Percentiles rank a stretch among this genome's conserved stretches.
Evolutionary conservation across 495 filamentous ascomycete genomes (phyloP).

Genomic region (Sordaria brevicollis): DNA sequence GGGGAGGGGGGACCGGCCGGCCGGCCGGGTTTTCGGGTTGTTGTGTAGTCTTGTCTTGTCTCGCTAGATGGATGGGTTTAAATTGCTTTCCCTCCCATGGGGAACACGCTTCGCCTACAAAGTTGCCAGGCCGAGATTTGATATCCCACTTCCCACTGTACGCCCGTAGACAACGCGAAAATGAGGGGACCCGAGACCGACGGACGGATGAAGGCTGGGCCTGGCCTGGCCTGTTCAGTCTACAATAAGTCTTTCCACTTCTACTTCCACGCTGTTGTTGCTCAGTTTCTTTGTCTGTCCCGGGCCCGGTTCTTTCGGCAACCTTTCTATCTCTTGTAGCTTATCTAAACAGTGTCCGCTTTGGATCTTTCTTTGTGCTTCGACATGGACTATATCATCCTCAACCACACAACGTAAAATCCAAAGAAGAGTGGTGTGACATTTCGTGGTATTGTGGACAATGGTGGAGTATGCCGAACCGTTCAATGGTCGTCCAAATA

Average conservation of each 20-base stretch:
- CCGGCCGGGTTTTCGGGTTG: too few relatives aligned
- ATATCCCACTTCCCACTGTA: not conserved
- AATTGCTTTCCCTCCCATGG: too few relatives aligned
- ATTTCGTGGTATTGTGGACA: not conserved
- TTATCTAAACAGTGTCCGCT: not conserved
- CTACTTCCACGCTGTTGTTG: not conserved
- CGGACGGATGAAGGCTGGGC: not conserved
- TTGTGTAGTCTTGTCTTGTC: too few relatives aligned
- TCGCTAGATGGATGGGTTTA: too few relatives aligned
- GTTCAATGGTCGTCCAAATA: not conserved
- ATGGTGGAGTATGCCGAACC: not conserved
- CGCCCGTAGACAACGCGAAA: not conserved
- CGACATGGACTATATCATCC: not conserved
- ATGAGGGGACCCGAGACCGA: not conserved
- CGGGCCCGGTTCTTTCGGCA: not conserved
- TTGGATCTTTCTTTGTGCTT: not conserved
- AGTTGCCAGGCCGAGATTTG: too few relatives aligned
- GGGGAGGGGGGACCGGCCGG: too few relatives aligned
- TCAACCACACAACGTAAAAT: not conserved
- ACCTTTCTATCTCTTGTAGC: not conserved
- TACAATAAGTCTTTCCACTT: too few relatives aligned
- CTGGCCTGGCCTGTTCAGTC: too few relatives aligned
- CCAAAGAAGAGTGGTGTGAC: not conserved
- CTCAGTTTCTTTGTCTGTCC: not conserved
- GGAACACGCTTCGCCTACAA: too few relatives aligned